Percentiles rank a stretch among this genome's conserved stretches.
Evolutionary conservation across 2,329 filamentous ascomycete genomes (phyloP).

Genomic region (Cladorrhinum sp.): DNA sequence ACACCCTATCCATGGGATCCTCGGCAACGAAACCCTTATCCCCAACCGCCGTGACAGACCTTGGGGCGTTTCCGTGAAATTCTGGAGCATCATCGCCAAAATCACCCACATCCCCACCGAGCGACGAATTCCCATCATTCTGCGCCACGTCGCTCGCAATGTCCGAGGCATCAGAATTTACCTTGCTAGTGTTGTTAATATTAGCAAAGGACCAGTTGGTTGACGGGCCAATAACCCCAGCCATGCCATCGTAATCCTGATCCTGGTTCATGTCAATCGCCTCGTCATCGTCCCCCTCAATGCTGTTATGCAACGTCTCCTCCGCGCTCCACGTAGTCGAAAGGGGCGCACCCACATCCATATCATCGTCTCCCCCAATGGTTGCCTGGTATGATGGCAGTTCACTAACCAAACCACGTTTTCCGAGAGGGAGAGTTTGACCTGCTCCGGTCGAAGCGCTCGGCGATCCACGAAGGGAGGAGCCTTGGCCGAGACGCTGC

Average conservation of each 20-base stretch:
- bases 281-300: conserved; percentile 39
- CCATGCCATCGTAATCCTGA: conserved; percentile 32
- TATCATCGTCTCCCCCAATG: conserved; percentile 17
- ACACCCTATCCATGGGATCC: conserved; percentile 29
- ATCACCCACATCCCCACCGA: neutral
- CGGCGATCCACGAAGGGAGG: conserved; percentile 87
- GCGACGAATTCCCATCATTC: conserved; percentile 26
- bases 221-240: conserved; percentile 24
- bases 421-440: conserved; percentile 67
- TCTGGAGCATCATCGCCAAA: neutral
- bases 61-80: conserved; percentile 10
- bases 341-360: conserved; percentile 16
- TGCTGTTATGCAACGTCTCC: conserved; percentile 26
- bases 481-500: conserved; percentile 77
- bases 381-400: conserved; percentile 19
- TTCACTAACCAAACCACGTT: conserved; percentile 53
- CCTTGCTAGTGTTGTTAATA: conserved; percentile 25
- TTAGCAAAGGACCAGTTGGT: conserved; percentile 48
- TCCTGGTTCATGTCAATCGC: conserved; percentile 39
- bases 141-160: conserved; percentile 38
- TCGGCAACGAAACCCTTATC: conserved; percentile 27
- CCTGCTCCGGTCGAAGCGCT: conserved; percentile 76
- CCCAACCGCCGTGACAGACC: conserved; percentile 31
- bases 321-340: conserved; percentile 16
- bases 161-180: conserved; percentile 31